Evolutionary conservation across 192 early-diverging fungal genomes (phyloP), one percentile per base, ranked within the genome.

Genomic region (Gamsiella multidivaricata): DNA sequence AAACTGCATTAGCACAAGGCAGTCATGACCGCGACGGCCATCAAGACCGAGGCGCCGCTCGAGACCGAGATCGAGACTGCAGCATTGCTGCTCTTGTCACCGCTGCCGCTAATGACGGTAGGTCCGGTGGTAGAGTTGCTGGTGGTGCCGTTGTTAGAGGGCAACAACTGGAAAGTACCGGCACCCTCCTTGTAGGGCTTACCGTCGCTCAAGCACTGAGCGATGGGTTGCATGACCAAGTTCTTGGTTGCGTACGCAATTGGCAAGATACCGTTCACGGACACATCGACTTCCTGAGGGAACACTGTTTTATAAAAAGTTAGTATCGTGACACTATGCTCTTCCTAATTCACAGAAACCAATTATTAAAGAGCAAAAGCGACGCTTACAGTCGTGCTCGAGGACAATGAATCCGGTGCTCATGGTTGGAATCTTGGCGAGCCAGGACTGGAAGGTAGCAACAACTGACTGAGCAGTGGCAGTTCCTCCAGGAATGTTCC

Each of bases 331-430:
- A n/a, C n/a, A n/a, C n/a, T n/a, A n/a, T n/a, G n/a, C n/a, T n/a
- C n/a, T n/a, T n/a, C n/a, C n/a, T n/a, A n/a, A n/a, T n/a, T n/a
- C n/a, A n/a, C n/a, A n/a, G n/a, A n/a, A n/a, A n/a, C n/a, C n/a
- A n/a, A n/a, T n/a, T n/a, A n/a, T n/a, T n/a, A n/a, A n/a, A n/a
- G n/a, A n/a, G 23, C 14, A 29, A 49, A 25, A 37, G 10, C 33
- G 31, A 0, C 15, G 18, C 69, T 61, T 56, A 70, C 69, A 64
- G 68, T 88, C 87, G 54, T 88, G 87, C 65, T 86, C 75, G 2
- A 88, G 59, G 22, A 80, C 73, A 37, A 88, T 63, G 67, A 82
- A 82, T 43, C 87, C 87, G 11, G 67, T 72, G 28, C 50, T 63
- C 65, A 82, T 61, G 45, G 68, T 79, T 23, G 84, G 61, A 54